These are phyloP conservation scores for Vachellia collinsii DNA, from an alignment of 306 rosid species.

Conservation along the genomic window DNA sequence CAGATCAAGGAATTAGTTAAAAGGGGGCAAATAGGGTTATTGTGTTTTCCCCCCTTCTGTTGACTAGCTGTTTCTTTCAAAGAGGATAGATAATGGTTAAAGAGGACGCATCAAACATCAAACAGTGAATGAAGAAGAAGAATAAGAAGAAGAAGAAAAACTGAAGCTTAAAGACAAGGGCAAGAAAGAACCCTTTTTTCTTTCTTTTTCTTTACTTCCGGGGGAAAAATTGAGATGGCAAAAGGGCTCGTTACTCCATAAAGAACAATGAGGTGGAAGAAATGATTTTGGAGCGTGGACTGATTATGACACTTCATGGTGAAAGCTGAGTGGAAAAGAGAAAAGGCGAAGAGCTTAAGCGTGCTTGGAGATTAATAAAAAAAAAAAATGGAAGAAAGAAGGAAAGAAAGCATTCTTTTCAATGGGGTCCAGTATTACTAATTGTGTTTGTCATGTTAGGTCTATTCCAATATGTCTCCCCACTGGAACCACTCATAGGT, in stretches of 20 bases:
- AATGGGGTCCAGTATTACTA: constrained; percentile 58
- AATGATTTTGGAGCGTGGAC: constrained; percentile 82
- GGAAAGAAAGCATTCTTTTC: constrained; percentile 29
- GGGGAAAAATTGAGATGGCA: constrained; percentile 15
- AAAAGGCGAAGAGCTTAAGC: constrained; percentile 49
- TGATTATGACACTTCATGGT: constrained; percentile 61
- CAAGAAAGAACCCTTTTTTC: not conserved
- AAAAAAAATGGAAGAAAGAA: constrained; percentile 10
- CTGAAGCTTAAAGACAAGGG: constrained; percentile 27
- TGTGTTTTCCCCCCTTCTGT: constrained; percentile 35
- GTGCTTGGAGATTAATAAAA: constrained; percentile 45
- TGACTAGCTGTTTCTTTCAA: constrained; percentile 42
- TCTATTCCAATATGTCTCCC: constrained; percentile 52
- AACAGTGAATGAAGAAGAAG: constrained; percentile 14
- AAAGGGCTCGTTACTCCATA: constrained; percentile 30
- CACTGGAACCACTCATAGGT: constrained; percentile 60
- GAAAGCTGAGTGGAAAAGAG: constrained; percentile 38
- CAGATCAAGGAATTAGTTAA: constrained; percentile 21
- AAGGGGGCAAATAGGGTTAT: constrained; percentile 42
- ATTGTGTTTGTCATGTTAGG: constrained; percentile 49
- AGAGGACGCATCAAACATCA: constrained; percentile 30
- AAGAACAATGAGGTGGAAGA: constrained; percentile 48
- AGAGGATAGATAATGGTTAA: constrained; percentile 41
- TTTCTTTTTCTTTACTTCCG: not conserved
- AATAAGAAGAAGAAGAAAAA: not conserved